These are phyloP conservation scores for Phytophthora hybrid DNA, from an alignment of 352 stramenopile genomes.

Conservation along the genomic window DNA sequence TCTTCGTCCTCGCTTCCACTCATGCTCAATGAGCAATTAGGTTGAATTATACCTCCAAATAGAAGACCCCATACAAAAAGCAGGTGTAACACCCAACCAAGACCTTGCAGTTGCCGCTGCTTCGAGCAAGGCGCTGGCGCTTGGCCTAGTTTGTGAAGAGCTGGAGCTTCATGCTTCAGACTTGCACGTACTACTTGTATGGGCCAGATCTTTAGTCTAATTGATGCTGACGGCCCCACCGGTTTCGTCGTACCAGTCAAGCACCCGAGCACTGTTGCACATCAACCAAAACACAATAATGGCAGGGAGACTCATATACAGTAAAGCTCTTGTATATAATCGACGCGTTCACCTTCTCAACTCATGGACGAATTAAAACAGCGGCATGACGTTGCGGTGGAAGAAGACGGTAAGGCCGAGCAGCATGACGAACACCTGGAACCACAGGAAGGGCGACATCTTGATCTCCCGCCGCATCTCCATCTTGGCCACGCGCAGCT, in stretches of 20 bases:
- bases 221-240: neutral
- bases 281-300: neutral
- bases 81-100: conserved; percentile 2
- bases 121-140: neutral
- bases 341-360: neutral
- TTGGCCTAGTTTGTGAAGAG: neutral
- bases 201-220: neutral
- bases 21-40: conserved; percentile 19
- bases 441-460: conserved; percentile 78
- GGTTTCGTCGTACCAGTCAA: neutral
- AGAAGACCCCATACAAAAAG: conserved; percentile 25
- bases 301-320: neutral
- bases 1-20: conserved; percentile 31
- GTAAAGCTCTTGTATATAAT: conserved; percentile 26
- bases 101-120: too few species aligned
- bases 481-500: conserved; percentile 35
- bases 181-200: neutral
- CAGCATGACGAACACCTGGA: conserved; percentile 70
- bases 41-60: neutral
- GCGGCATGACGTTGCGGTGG: conserved; percentile 71
- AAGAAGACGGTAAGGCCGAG: conserved; percentile 68
- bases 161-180: neutral
- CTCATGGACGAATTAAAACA: conserved; percentile 45
- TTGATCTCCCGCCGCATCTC: conserved; percentile 54
- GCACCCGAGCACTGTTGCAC: neutral